Evolutionary conservation across 108 stramenopile genomes (phyloP).

Genomic region (Pseudonitzschia delicatissima): DNA sequence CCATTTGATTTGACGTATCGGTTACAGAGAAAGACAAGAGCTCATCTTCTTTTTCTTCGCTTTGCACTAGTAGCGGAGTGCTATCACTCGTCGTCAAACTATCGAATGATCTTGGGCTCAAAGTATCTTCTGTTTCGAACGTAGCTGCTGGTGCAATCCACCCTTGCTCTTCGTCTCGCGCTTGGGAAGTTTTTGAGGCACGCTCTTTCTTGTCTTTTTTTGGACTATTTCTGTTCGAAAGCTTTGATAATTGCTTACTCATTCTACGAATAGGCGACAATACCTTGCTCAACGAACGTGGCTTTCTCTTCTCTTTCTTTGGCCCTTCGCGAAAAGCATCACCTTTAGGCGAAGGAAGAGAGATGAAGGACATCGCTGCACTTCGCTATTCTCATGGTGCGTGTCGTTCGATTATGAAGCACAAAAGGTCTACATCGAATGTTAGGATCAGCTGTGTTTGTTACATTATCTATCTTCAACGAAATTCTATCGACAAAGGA

Average conservation of each 20-base stretch:
- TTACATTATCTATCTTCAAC: no score
- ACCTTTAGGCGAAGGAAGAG: not conserved
- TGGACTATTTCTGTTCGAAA: not conserved
- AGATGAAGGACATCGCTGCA: not conserved
- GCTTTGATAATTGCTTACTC: not conserved
- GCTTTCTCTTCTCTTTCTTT: not conserved
- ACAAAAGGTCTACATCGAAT: no score
- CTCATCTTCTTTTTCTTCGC: not conserved
- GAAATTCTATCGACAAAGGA: no score
- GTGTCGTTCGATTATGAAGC: not conserved
- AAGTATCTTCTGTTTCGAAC: constrained; percentile 4
- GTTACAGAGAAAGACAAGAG: no score
- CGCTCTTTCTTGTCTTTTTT: not conserved
- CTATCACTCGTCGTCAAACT: not conserved
- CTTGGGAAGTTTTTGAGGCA: not conserved
- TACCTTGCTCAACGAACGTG: not conserved
- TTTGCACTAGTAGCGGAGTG: not conserved
- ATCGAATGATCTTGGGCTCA: constrained; percentile 2
- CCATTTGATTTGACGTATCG: no score
- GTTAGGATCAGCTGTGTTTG: no score
- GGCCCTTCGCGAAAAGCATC: not conserved
- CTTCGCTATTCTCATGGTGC: constrained; percentile 1
- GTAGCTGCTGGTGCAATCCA: not conserved
- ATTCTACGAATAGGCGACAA: constrained; percentile 1
- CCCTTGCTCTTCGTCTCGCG: not conserved